A percentile compares a stretch with the other conserved stretches of the same genome.
Evolutionary conservation across 1,139 yeast genomes (phyloP).

Genomic region (Suhomyces panamericanus): DNA sequence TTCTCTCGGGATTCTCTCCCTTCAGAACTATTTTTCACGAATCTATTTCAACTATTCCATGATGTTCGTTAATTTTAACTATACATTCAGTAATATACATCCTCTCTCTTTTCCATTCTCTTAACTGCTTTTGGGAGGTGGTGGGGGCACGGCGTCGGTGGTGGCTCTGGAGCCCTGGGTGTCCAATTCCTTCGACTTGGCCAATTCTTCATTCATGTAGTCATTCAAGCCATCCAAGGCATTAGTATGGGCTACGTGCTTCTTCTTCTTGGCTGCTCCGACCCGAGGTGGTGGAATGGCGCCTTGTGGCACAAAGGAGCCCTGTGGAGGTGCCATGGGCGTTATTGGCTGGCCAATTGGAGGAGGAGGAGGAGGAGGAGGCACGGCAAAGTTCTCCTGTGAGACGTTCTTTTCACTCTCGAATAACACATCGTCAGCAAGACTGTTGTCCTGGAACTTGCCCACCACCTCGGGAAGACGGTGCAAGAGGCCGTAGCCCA

Average conservation of each 20-base stretch:
- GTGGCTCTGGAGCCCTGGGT: slow-evolving; percentile 16
- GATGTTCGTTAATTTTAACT: too few species aligned
- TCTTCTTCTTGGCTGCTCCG: slow-evolving; percentile 31
- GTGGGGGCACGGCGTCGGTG: slow-evolving; percentile 36
- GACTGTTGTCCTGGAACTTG: slow-evolving; percentile 37
- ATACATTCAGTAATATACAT: neutral
- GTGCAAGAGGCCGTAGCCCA: slow-evolving; percentile 89
- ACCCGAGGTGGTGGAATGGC: slow-evolving; percentile 25
- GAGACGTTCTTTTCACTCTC: slow-evolving; percentile 19
- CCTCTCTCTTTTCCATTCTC: neutral
- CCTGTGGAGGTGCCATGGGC: slow-evolving; percentile 17
- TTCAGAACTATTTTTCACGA: too few species aligned
- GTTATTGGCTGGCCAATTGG: slow-evolving; percentile 13
- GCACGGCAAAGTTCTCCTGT: neutral
- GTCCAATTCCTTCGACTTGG: slow-evolving; percentile 43
- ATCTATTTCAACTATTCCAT: too few species aligned
- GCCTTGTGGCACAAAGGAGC: slow-evolving; percentile 11
- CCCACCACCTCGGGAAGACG: slow-evolving; percentile 73
- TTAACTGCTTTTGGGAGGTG: slow-evolving; percentile 10
- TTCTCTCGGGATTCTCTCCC: too few species aligned
- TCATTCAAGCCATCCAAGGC: slow-evolving; percentile 35
- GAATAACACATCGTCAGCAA: slow-evolving; percentile 41
- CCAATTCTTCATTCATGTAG: slow-evolving; percentile 49
- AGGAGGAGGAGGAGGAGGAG: neutral
- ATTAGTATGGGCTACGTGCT: slow-evolving; percentile 27